Conservation (phyloP, 2,329 filamentous ascomycete genomes). For the Whalleya microplaca region DNA sequence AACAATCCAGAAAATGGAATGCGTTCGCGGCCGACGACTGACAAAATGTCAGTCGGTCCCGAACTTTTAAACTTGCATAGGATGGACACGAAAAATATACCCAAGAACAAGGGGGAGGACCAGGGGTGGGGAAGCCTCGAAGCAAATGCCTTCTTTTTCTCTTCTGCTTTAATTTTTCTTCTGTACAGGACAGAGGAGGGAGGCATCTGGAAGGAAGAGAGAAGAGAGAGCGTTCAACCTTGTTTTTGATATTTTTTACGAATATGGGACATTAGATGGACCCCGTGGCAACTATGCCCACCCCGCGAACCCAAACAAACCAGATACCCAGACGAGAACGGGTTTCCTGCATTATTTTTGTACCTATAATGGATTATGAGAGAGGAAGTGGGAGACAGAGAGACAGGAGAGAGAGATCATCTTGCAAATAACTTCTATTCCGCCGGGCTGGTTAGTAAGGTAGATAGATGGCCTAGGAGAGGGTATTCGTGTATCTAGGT, state of each 20-base stretch:
- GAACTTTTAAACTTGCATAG: conserved; percentile 28
- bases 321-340: conserved; percentile 26
- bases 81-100: conserved; percentile 31
- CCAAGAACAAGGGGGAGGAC: conserved; percentile 2
- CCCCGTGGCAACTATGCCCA: conserved; percentile 14
- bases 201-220: neutral
- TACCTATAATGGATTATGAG: conserved; percentile 25
- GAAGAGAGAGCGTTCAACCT: neutral
- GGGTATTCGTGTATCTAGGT: neutral
- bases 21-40: conserved; percentile 9
- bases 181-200: neutral
- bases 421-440: neutral
- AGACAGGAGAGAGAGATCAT: neutral
- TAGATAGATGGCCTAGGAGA: neutral
- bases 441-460: neutral
- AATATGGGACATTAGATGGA: conserved; percentile 23
- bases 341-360: conserved; percentile 18
- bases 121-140: conserved; percentile 1
- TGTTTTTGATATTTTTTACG: conserved; percentile 2
- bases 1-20: conserved; percentile 15
- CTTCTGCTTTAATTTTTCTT: conserved; percentile 7
- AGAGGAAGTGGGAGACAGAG: conserved; percentile 1
- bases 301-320: conserved; percentile 7
- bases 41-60: conserved; percentile 2
- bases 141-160: conserved; percentile 2